Evolutionary conservation across 2,329 filamentous ascomycete genomes (phyloP), one percentile per base, ranked within the genome.

Genomic region (Talaromyces pinophilus): DNA sequence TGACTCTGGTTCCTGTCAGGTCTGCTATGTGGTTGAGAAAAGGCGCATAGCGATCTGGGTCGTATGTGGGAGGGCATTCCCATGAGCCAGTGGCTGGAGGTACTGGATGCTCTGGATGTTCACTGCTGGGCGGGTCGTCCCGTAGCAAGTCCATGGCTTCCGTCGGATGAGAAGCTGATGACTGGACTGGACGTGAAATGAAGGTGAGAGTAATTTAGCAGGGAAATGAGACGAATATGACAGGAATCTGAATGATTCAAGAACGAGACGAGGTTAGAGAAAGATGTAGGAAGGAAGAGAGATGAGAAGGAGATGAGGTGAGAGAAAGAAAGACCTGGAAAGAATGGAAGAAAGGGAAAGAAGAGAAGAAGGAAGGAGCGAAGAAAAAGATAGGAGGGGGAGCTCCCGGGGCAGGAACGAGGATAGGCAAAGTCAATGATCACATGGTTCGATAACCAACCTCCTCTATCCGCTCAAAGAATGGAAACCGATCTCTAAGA

Each of bases 1-100:
- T 59, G 19, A 77, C 69, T 5, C 73, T 57, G 1, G 76, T 75
- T 3, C 72, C 74, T 1, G 75, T 76, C 33, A 69, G n/a, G 3
- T 15, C 17, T 10, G 22, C 62, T 13, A 63, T 33, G 15, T 46
- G 38, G 10, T 35, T 33, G 3, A 63, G 65, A 68, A 60, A 60
- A 10, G 57, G 57, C 11, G 38, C 57, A 46, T 60, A 60, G 15
- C 38, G 57, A n/a, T 60, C 25, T n/a, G 22, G 38, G 2, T 46
- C 5, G 10, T n/a, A 60, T 8, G 17, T 28, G 15, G 22, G 7
- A 30, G 57, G 40, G 15, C 57, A 60, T 11, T 60, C 38, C 57
- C 57, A 60, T 3, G 13, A 44, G 17, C 38, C 19, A 17, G 19
- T 60, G 11, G 35, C 35, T 4, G 40, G 22, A 15, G 22, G 25